These are phyloP conservation scores for Saccharomycopsis synnaedendra DNA, from an alignment of 805 yeast genomes.

Conservation along the genomic window DNA sequence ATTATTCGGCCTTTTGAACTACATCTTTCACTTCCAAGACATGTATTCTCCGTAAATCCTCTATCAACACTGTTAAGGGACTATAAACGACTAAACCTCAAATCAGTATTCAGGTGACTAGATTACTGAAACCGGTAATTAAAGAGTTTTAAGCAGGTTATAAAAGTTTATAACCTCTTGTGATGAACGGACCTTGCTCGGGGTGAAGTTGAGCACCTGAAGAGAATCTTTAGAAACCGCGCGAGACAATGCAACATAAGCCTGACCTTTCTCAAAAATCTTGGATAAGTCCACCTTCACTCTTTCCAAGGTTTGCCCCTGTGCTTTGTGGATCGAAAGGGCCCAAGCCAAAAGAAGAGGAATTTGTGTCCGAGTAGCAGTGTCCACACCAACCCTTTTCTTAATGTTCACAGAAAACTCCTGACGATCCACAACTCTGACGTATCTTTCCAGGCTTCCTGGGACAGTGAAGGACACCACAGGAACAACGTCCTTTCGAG, in stretches of 20 bases:
- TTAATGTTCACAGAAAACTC: conserved; percentile 47
- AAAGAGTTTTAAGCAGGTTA: conserved; percentile 16
- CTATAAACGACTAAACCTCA: too few species aligned
- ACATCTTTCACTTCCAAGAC: too few species aligned
- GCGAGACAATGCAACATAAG: conserved; percentile 72
- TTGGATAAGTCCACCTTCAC: conserved; percentile 57
- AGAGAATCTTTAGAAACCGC: conserved; percentile 57
- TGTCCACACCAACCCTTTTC: conserved; percentile 71
- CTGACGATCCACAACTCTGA: conserved; percentile 26
- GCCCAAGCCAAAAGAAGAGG: conserved; percentile 78
- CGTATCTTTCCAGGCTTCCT: conserved; percentile 36
- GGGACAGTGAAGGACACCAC: conserved; percentile 65
- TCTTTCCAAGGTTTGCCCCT: conserved; percentile 69
- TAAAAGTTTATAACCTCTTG: conserved; percentile 53
- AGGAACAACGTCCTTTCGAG: conserved; percentile 46
- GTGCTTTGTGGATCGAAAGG: conserved; percentile 72
- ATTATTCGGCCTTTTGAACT: too few species aligned
- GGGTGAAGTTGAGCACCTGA: conserved; percentile 56
- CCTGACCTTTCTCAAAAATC: conserved; percentile 74
- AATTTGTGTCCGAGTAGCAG: conserved; percentile 47
- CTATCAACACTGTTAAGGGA: too few species aligned
- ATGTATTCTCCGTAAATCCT: too few species aligned
- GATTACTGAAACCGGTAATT: background rate
- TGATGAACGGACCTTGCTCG: conserved; percentile 45
- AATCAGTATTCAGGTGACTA: too few species aligned